Percentiles rank a stretch among this genome's conserved stretches.
Conservation (phyloP, 1,284 basidiomycete genomes). For the Ganoderma sinense region DNA sequence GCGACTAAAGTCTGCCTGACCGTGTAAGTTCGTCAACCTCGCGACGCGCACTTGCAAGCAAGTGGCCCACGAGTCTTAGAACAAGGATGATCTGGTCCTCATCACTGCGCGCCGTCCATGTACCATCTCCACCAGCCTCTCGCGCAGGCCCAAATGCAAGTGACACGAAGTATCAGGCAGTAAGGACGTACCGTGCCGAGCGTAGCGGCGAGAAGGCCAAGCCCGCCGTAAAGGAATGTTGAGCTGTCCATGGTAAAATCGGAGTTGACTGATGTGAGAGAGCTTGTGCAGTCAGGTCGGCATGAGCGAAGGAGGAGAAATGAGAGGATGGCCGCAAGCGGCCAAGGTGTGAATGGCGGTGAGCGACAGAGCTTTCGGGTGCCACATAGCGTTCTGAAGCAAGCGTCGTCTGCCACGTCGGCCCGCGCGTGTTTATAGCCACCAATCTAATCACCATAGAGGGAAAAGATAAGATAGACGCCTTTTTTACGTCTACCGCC, state of each 20-base stretch:
- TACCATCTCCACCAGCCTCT: neutral
- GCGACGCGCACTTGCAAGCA: conserved; percentile 54
- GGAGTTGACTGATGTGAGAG: neutral
- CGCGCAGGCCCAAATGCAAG: neutral
- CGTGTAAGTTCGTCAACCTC: conserved; percentile 68
- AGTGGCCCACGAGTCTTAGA: conserved; percentile 78
- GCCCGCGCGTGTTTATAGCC: neutral
- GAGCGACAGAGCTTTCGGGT: neutral
- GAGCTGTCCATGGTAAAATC: conserved; percentile 32
- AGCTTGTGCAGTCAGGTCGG: conserved; percentile 19
- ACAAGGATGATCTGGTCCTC: conserved; percentile 87
- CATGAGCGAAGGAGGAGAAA: conserved; percentile 19
- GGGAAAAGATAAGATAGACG: conserved; percentile 22
- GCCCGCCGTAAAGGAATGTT: conserved; percentile 32
- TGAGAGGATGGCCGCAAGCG: neutral
- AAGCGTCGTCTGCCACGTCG: conserved; percentile 25
- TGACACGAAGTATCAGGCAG: neutral
- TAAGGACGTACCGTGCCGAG: conserved; percentile 36
- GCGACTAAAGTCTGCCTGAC: conserved; percentile 48
- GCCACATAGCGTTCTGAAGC: neutral
- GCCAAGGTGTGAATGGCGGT: neutral
- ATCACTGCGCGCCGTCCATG: conserved; percentile 50
- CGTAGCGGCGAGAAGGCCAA: conserved; percentile 35
- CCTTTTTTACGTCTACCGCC: neutral
- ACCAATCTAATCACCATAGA: neutral